phyloP scores from a whole-genome alignment of 768 basidiomycete species.

The Trametes punicea region DNA sequence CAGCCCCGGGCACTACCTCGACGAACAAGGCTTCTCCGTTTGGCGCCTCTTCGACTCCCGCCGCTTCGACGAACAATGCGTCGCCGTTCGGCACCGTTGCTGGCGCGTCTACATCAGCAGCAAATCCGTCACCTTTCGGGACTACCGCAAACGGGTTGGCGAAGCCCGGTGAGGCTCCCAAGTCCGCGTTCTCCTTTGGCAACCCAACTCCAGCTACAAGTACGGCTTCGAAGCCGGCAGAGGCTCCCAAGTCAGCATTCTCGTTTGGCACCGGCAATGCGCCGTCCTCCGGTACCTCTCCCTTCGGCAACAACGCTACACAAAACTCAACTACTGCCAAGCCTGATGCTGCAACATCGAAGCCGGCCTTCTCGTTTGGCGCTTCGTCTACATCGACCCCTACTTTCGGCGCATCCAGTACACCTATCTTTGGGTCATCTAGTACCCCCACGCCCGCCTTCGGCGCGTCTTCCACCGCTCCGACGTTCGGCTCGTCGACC shows the following conservation, averaged over 20 bases:
- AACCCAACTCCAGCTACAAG: constrained; percentile 3
- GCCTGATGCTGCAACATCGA: background rate
- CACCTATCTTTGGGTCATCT: constrained; percentile 28
- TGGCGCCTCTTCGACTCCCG: background rate
- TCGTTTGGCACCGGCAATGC: constrained; percentile 4
- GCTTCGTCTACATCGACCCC: background rate
- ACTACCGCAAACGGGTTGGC: background rate
- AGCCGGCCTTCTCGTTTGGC: background rate
- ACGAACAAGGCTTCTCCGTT: background rate
- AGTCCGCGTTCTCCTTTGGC: constrained; percentile 16
- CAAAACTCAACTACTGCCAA: constrained; percentile 1
- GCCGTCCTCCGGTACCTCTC: background rate
- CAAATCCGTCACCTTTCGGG: background rate
- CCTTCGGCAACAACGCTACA: background rate
- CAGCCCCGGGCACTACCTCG: background rate
- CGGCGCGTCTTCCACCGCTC: constrained; percentile 14
- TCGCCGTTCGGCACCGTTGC: constrained; percentile 6
- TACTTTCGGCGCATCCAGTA: background rate
- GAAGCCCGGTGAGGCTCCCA: constrained; percentile 18
- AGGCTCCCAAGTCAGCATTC: constrained; percentile 17
- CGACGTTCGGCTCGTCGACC: constrained; percentile 16
- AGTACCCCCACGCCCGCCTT: too few relatives aligned
- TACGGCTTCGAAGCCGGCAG: background rate
- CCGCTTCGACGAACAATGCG: background rate
- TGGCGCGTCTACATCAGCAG: background rate